Conservation (phyloP, 1,139 yeast genomes). For the Sugiyamaella sp. region DNA sequence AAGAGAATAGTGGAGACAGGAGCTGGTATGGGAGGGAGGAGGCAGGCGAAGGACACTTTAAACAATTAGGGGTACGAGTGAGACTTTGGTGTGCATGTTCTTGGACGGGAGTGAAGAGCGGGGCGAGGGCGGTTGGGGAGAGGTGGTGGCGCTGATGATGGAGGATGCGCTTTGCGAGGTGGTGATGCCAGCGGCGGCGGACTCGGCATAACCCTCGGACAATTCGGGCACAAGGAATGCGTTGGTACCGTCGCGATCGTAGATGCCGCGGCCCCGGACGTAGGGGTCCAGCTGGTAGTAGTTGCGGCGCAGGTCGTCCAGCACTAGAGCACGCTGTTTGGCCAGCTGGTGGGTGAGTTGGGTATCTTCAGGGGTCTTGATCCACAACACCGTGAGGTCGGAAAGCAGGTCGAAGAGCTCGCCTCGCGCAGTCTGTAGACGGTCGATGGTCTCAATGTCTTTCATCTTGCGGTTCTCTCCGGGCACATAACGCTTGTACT, state of each 20-base stretch:
- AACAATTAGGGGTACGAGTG: background rate
- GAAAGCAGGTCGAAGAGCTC: constrained; percentile 53
- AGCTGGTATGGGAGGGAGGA: too few species aligned
- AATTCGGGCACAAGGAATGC: constrained; percentile 32
- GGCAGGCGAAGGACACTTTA: too few species aligned
- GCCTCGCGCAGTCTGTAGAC: constrained; percentile 52
- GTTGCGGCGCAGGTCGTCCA: constrained; percentile 52
- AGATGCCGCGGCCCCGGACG: constrained; percentile 65
- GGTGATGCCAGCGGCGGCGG: background rate
- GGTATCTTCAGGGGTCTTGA: constrained; percentile 51
- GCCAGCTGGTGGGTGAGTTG: constrained; percentile 43
- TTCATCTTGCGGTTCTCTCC: constrained; percentile 50
- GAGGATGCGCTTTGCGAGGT: background rate
- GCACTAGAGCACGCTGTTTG: constrained; percentile 54
- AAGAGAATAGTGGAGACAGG: too few species aligned
- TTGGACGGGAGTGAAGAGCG: background rate
- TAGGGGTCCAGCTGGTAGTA: constrained; percentile 71
- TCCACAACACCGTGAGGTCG: constrained; percentile 67
- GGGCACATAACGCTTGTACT: constrained; percentile 58
- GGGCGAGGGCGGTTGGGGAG: background rate
- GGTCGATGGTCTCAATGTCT: constrained; percentile 50
- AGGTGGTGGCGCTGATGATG: background rate
- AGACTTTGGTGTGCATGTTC: background rate
- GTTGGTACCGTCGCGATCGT: constrained; percentile 60
- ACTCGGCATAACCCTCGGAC: constrained; percentile 7